phyloP scores from a whole-genome alignment of 1,284 basidiomycete species.

The Athelia sp. region DNA sequence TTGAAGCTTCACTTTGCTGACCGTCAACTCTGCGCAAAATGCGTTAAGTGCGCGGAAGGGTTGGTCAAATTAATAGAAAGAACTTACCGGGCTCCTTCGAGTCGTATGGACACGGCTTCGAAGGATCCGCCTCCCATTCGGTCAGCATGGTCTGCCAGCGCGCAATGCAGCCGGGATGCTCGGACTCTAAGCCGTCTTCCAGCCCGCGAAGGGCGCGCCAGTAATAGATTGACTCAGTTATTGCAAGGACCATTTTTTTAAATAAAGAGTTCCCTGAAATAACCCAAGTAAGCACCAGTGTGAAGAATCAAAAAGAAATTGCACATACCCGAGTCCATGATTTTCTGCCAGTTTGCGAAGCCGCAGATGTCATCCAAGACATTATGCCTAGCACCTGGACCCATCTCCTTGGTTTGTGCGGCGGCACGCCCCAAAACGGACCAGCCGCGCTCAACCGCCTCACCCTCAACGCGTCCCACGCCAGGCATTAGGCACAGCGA shows the following conservation, averaged over 20 bases:
- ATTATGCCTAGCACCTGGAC: slow-evolving; percentile 15
- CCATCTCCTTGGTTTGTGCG: slow-evolving; percentile 18
- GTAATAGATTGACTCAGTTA: no score
- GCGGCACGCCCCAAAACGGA: slow-evolving; percentile 12
- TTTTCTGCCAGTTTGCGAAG: slow-evolving; percentile 21
- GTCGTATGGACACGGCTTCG: slow-evolving; percentile 6
- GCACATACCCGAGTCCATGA: slow-evolving; percentile 11
- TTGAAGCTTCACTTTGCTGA: neutral
- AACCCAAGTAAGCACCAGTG: slow-evolving; percentile 2
- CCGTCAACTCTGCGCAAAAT: neutral
- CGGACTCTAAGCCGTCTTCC: neutral
- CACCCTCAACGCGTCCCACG: slow-evolving; percentile 16
- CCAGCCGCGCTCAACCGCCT: slow-evolving; percentile 20
- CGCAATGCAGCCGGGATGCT: slow-evolving; percentile 2
- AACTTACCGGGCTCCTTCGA: neutral
- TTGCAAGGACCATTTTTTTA: neutral
- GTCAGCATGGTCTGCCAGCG: slow-evolving; percentile 2
- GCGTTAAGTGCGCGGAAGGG: no score
- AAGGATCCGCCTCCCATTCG: slow-evolving; percentile 3
- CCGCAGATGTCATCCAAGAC: slow-evolving; percentile 16
- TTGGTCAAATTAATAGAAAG: neutral
- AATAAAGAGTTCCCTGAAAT: neutral
- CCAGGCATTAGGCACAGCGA: slow-evolving; percentile 13
- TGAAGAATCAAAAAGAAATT: neutral
- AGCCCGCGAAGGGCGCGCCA: neutral